Percentiles rank a stretch among this genome's conserved stretches.
Conservation (phyloP, 1,284 basidiomycete species). For the Microbotryum saponariae region DNA sequence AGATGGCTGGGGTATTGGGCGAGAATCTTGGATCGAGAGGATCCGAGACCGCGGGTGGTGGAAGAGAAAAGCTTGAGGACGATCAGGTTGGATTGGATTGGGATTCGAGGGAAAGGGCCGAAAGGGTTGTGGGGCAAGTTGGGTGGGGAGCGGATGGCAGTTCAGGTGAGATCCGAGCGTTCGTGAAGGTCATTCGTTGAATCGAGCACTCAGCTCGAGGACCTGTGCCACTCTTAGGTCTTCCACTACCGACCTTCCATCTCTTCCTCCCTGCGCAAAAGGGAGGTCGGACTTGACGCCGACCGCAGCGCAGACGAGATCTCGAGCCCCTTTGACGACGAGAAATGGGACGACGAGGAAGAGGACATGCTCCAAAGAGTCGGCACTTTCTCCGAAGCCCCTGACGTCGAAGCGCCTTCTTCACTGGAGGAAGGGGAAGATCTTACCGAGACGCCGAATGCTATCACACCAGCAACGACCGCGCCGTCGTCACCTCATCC, state of each 20-base stretch:
- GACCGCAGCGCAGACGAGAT: background rate
- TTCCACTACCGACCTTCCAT: background rate
- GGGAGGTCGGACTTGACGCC: background rate
- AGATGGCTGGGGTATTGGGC: slow-evolving; percentile 24
- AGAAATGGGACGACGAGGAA: slow-evolving; percentile 19
- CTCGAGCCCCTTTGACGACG: slow-evolving; percentile 9
- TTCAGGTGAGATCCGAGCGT: background rate
- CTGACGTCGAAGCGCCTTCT: background rate
- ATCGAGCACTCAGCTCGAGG: background rate
- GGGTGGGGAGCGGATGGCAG: background rate
- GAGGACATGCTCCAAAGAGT: background rate
- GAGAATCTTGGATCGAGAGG: slow-evolving; percentile 11
- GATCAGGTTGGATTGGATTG: background rate
- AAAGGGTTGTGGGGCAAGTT: background rate
- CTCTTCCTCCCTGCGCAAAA: background rate
- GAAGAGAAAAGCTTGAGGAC: background rate
- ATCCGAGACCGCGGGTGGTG: slow-evolving; percentile 15
- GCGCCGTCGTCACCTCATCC: background rate
- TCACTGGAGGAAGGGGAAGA: background rate
- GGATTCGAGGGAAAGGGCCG: background rate
- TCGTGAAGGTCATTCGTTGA: background rate
- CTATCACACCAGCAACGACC: background rate
- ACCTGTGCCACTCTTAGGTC: background rate
- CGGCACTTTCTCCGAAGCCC: background rate
- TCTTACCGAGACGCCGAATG: background rate